Conservation (phyloP, 805 yeast species). For the Candida manassasensis region DNA sequence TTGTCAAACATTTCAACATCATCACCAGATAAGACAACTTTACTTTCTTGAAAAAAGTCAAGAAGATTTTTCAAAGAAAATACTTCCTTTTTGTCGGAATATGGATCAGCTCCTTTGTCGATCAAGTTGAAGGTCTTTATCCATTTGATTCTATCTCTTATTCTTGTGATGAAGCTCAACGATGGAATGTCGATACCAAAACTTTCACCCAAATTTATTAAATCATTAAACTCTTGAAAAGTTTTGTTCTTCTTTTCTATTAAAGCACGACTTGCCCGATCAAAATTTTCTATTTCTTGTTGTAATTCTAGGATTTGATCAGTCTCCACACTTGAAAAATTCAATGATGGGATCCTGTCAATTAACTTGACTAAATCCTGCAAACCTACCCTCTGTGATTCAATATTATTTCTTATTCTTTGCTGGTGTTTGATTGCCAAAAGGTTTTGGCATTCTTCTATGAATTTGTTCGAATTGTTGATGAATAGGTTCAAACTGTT, state of each 20-base stretch:
- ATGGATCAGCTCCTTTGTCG: constrained; percentile 38
- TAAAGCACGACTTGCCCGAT: constrained; percentile 38
- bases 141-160: constrained; percentile 35
- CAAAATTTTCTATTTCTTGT: constrained; percentile 48
- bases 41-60: constrained; percentile 24
- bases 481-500: constrained; percentile 39
- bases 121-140: constrained; percentile 25
- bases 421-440: constrained; percentile 50
- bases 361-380: constrained; percentile 33
- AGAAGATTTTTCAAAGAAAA: constrained; percentile 28
- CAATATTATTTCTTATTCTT: constrained; percentile 36
- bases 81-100: constrained; percentile 29
- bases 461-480: constrained; percentile 45
- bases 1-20: constrained; percentile 30
- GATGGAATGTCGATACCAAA: constrained; percentile 56
- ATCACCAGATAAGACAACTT: constrained; percentile 21
- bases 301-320: constrained; percentile 53
- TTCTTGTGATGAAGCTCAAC: constrained; percentile 29
- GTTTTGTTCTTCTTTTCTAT: constrained; percentile 31
- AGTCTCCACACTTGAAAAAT: constrained; percentile 54
- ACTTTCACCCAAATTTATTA: constrained; percentile 54
- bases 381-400: constrained; percentile 8
- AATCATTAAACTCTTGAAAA: constrained; percentile 44
- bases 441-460: constrained; percentile 50
- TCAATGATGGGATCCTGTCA: constrained; percentile 43